Evolutionary conservation across 2,329 filamentous ascomycete species (phyloP), one percentile per base, ranked within the genome.

Genomic region (Epichloe amarillans): DNA sequence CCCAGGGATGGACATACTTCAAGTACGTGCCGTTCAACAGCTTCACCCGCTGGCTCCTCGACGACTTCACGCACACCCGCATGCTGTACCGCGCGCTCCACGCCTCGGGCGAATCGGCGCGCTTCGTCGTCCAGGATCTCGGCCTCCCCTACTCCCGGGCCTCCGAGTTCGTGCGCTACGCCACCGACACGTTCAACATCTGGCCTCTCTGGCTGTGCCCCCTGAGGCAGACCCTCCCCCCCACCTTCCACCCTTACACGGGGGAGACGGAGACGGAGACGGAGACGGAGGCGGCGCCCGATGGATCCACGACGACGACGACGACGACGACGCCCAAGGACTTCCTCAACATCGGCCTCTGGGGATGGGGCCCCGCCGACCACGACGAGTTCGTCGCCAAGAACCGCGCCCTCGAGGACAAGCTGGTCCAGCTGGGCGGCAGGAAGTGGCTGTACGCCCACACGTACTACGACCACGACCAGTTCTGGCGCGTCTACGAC

Each of bases 401-500:
- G 57, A 94, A 94, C 66, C 77, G 83, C 35, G 74, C 73, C 42
- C 73, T 94, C 19, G 88, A 94, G 68, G 68, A 71, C 19, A 84
- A 84, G 61, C 76, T 90, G 4, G 71, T 72, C 46, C 73, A 80
- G 56, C 75, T 93, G 1, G 82, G 82, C 45, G 88, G 88, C 2
- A 79, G 85, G 71, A 94, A 94, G 70, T 93, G 87, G 84, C 71
- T 94, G 12, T 94, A 95, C 65, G 87, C 88, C 3, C 85, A 91
- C 60, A 84, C 86, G 0, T 94, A 89, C 69, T 93, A 93, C 64
- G 75, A 77, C n/a, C 77, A 85, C 61, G 69, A 75, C 0, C 79
- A 86, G 61, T 88, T 86, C 66, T 86, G 82, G 82, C 59, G 68
- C 36, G 70, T 81, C 48, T 86, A 86, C 62, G 72, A 72, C 62